Percentiles rank a stretch among this genome's conserved stretches.
Conservation (phyloP, 306 rosid genomes). For the Cicer arietinum region DNA sequence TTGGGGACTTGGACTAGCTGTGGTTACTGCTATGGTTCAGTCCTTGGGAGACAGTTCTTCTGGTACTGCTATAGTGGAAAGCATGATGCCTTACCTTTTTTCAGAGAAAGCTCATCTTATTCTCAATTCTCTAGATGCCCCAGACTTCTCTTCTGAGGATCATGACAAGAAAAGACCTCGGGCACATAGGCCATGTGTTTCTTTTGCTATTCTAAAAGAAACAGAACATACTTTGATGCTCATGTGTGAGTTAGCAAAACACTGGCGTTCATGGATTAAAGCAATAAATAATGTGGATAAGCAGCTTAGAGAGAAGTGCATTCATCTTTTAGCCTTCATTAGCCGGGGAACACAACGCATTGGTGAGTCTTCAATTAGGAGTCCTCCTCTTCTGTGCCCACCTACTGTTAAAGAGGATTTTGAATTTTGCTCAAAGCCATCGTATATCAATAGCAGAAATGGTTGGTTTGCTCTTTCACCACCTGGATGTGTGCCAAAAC, state of each 20-base stretch:
- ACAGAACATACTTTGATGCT: slow-evolving; percentile 84
- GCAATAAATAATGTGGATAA: slow-evolving; percentile 72
- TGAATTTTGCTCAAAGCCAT: slow-evolving; percentile 66
- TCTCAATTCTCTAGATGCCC: slow-evolving; percentile 75
- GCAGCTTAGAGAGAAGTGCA: slow-evolving; percentile 83
- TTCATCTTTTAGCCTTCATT: slow-evolving; percentile 91
- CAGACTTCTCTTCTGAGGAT: slow-evolving; percentile 71
- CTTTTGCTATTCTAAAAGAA: slow-evolving; percentile 72
- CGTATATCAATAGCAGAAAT: slow-evolving; percentile 68
- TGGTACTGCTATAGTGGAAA: slow-evolving; percentile 73
- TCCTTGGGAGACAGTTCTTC: slow-evolving; percentile 83
- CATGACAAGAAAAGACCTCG: slow-evolving; percentile 83
- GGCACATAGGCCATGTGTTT: slow-evolving; percentile 65
- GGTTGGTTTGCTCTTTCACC: slow-evolving; percentile 95
- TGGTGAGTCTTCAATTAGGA: slow-evolving; percentile 60
- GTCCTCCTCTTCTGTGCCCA: slow-evolving; percentile 71
- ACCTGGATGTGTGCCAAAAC: slow-evolving; percentile 67
- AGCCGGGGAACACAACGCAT: slow-evolving; percentile 76
- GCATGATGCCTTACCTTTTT: slow-evolving; percentile 75
- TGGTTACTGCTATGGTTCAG: slow-evolving; percentile 84
- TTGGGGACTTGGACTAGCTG: slow-evolving; percentile 91
- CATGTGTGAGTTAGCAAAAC: slow-evolving; percentile 84
- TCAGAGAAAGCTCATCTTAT: slow-evolving; percentile 74
- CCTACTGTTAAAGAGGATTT: slow-evolving; percentile 84
- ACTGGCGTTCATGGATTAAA: slow-evolving; percentile 84